A percentile compares a stretch with the other conserved stretches of the same genome.
Conservation (phyloP, 2,329 filamentous ascomycete species). For the Ceratocystis albifundus region DNA sequence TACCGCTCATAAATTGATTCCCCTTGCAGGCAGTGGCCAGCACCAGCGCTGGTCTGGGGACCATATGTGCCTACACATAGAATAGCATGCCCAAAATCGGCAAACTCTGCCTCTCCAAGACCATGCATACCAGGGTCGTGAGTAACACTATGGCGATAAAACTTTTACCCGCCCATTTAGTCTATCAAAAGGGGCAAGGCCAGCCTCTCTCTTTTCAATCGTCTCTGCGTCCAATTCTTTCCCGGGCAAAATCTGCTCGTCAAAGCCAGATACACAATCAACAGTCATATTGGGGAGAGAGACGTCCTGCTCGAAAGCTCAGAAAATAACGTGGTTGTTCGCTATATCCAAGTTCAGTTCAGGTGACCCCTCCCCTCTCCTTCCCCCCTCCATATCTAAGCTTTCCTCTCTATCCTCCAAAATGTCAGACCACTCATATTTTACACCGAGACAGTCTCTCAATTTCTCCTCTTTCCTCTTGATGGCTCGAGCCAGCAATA, state of each 20-base stretch:
- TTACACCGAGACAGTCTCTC: not conserved
- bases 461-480: not conserved
- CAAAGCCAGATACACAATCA: not conserved
- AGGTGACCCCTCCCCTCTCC: too few relatives aligned
- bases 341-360: not conserved
- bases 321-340: not conserved
- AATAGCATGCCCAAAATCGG: not conserved
- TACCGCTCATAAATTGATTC: not conserved
- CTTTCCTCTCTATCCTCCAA: not conserved
- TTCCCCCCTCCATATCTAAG: not conserved
- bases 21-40: not conserved
- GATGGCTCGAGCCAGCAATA: not conserved
- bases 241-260: not conserved
- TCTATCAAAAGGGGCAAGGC: conserved; percentile 15
- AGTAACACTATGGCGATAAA: conserved; percentile 15
- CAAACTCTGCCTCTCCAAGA: conserved; percentile 8
- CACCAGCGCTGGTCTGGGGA: not conserved
- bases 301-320: not conserved
- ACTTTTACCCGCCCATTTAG: conserved; percentile 20
- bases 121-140: not conserved
- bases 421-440: not conserved
- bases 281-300: too few relatives aligned
- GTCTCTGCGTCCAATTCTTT: not conserved
- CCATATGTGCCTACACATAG: too few relatives aligned
- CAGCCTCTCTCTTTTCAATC: conserved; percentile 19